These are phyloP conservation scores for Auricularia cornea DNA, from an alignment of 768 basidiomycete genomes.

Conservation along the genomic window DNA sequence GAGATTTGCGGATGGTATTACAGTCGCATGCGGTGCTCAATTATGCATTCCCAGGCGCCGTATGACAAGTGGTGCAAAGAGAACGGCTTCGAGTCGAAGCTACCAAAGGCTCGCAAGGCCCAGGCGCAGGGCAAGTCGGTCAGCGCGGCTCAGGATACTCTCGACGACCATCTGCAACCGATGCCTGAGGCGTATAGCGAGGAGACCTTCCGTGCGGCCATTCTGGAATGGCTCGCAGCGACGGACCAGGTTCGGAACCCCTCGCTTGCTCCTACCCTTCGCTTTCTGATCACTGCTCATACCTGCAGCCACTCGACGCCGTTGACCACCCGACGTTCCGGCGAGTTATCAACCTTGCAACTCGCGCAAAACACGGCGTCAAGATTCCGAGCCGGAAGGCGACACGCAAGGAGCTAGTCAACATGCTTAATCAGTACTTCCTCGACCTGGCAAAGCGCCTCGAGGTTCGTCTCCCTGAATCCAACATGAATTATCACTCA, in stretches of 20 bases:
- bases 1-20: too few species aligned
- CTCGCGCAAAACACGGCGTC: conserved; percentile 29
- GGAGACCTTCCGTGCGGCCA: not conserved
- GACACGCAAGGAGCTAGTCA: conserved; percentile 20
- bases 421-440: conserved; percentile 17
- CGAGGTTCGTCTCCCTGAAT: conserved; percentile 12
- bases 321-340: conserved; percentile 27
- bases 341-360: conserved; percentile 30
- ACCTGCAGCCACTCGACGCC: conserved; percentile 4
- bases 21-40: not conserved
- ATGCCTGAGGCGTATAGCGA: not conserved
- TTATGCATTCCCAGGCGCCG: not conserved
- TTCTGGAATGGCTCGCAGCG: not conserved
- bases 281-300: not conserved
- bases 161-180: conserved; percentile 20
- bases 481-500: not conserved
- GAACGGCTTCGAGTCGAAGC: conserved; percentile 22
- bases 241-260: conserved; percentile 3
- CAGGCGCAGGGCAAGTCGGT: too few species aligned
- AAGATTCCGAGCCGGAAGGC: conserved; percentile 24
- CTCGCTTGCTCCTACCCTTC: too few species aligned
- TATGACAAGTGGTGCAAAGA: conserved; percentile 23
- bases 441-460: conserved; percentile 5
- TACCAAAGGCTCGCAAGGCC: too few species aligned
- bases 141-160: conserved; percentile 11